Base-by-base conservation (phyloP, 2,329 filamentous ascomycete species). In the Aspergillus sergii region DNA sequence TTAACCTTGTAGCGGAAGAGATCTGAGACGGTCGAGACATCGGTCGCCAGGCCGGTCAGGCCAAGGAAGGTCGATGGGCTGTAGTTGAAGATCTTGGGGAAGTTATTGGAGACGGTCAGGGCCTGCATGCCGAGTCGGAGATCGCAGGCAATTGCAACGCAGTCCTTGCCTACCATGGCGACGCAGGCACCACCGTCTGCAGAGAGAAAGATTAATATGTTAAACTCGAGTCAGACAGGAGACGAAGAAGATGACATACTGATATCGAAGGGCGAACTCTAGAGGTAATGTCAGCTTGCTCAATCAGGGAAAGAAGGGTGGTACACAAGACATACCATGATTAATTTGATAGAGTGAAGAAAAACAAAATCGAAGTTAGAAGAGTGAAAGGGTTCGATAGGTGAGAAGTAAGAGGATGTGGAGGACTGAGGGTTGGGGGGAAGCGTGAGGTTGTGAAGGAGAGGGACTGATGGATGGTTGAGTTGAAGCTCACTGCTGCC, bases 1-100 rank as follows among this genome's bases (percentile, higher is more conserved):
- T 99, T 99, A 80, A 96, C 93, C 87, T 99, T 99, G 89, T 97
- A 98, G 77, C 95, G 93, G 88, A 99, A 96, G 71, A 98, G 90
- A 82, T 99, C 94, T 73, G 90, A 91, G 71, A 99, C 94, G 72
- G 94, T 98, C 69, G 88, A 88, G 69, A 99, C 93, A 79, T 99
- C 95, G 72, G 95, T 99, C 65, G 95, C 95, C 58, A 99, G 91
- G 61, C 95, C 95, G 5, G 95, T 98, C 65, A 99, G 89, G 61
- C 95, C 95, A 41, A 99, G 91, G 82, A 96, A 97, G 73, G 95
- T 92, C 76, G 94, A 92, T 76, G 82, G 79, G 70, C 93, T 93
- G 86, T 96, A 98, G 81, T 91, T 89, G 89, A 98, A 98, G 86
- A 99, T 92, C 86, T 99, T 99, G 84, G 95, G 95, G 86, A 98